Conservation (phyloP, 2,329 filamentous ascomycete species). For the Shiraia sp. region DNA sequence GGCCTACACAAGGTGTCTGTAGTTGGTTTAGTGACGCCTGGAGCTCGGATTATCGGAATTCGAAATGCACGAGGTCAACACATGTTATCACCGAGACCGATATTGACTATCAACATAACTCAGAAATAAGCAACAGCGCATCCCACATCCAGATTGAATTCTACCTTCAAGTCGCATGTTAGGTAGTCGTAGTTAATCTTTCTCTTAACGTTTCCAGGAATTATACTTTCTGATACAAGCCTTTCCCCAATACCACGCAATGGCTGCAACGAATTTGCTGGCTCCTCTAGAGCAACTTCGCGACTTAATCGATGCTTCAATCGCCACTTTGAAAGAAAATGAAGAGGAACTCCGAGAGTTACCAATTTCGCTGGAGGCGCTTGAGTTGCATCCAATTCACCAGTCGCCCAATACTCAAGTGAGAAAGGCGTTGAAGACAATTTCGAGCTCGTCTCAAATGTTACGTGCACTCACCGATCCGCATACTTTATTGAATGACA, state of each 20-base stretch:
- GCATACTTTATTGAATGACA: conserved; percentile 2
- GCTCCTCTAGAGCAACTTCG: conserved; percentile 1
- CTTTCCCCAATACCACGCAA: background rate
- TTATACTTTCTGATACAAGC: background rate
- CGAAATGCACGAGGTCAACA: background rate
- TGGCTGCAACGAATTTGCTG: background rate
- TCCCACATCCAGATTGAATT: background rate
- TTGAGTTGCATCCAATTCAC: conserved; percentile 1
- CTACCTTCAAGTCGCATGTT: background rate
- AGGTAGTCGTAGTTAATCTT: background rate
- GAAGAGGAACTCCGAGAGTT: background rate
- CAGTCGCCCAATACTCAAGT: background rate
- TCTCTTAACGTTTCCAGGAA: background rate
- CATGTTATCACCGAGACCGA: too few relatives aligned
- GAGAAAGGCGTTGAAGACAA: conserved; percentile 2
- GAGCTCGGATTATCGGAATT: background rate
- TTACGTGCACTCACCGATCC: conserved; percentile 2
- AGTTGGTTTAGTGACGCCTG: background rate
- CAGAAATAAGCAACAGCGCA: background rate
- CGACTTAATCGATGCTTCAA: conserved; percentile 1
- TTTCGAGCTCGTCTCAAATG: conserved; percentile 1
- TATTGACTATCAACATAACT: background rate
- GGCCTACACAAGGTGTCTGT: background rate
- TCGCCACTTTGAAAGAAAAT: background rate
- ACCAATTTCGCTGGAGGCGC: background rate